These are phyloP conservation scores for Boletus speciosus DNA, from an alignment of 768 basidiomycete species.

Conservation along the genomic window DNA sequence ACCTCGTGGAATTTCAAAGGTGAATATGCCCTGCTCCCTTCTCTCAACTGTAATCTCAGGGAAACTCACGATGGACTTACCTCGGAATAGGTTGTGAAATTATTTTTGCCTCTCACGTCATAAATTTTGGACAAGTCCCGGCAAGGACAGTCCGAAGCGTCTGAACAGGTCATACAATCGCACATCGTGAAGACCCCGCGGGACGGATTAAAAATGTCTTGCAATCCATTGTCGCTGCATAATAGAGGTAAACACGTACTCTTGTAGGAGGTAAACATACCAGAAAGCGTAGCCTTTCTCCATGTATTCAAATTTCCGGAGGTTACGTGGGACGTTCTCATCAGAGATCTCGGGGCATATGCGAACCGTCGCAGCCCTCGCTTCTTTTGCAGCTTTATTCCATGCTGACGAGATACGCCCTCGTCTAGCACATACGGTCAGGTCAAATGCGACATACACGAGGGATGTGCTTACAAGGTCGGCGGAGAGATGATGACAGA, in stretches of 20 bases:
- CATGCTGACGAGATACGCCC: constrained; percentile 29
- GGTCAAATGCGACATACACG: neutral
- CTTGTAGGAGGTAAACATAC: constrained; percentile 19
- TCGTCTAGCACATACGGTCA: constrained; percentile 18
- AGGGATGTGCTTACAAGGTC: constrained; percentile 17
- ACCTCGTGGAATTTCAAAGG: constrained; percentile 40
- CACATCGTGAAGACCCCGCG: constrained; percentile 41
- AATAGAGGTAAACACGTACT: constrained; percentile 4
- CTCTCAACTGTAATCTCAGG: neutral
- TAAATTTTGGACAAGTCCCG: constrained; percentile 42
- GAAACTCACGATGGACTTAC: constrained; percentile 16
- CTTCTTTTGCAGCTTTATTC: constrained; percentile 25
- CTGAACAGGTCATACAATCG: constrained; percentile 38
- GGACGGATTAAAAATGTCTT: constrained; percentile 22
- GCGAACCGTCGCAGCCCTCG: constrained; percentile 30
- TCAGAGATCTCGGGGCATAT: constrained; percentile 35
- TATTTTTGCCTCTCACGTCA: constrained; percentile 24
- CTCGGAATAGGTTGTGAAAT: constrained; percentile 43
- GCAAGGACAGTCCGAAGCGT: constrained; percentile 42
- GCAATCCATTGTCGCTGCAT: constrained; percentile 17
- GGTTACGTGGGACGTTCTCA: constrained; percentile 41
- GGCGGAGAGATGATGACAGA: constrained; percentile 19
- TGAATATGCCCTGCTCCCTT: constrained; percentile 45
- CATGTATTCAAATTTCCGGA: constrained; percentile 46
- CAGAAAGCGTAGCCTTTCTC: constrained; percentile 52